phyloP scores from a whole-genome alignment of 495 filamentous ascomycete genomes.

The Xylaria scruposa region DNA sequence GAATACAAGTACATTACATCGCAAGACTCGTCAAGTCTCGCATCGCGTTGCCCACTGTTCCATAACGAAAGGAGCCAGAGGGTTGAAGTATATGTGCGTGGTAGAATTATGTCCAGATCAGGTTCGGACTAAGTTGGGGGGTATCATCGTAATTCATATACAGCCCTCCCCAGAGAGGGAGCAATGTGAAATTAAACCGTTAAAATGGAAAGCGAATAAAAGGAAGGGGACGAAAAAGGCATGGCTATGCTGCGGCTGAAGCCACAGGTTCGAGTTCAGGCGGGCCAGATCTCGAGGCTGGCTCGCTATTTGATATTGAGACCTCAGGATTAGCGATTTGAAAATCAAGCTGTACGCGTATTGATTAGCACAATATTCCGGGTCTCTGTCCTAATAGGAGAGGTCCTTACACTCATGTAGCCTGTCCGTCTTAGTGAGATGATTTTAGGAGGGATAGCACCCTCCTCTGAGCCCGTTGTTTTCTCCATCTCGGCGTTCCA shows the following conservation, averaged over 20 bases:
- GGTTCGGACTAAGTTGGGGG: constrained; percentile 17
- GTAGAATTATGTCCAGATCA: constrained; percentile 17
- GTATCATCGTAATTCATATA: constrained; percentile 32
- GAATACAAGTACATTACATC: constrained; percentile 15
- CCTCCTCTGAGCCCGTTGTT: constrained; percentile 58
- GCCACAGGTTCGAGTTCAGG: constrained; percentile 24
- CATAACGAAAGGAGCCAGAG: background rate
- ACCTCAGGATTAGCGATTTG: constrained; percentile 84
- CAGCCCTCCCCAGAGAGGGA: constrained; percentile 17
- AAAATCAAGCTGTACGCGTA: constrained; percentile 68
- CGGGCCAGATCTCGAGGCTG: constrained; percentile 39
- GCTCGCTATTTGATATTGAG: constrained; percentile 41
- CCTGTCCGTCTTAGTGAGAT: constrained; percentile 80
- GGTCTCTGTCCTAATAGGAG: background rate
- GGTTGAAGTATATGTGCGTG: background rate
- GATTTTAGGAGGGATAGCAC: constrained; percentile 66
- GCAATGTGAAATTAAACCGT: constrained; percentile 20
- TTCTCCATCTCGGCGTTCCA: constrained; percentile 75
- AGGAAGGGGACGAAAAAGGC: background rate
- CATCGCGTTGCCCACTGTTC: background rate
- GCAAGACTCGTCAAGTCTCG: background rate
- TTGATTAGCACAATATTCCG: constrained; percentile 33
- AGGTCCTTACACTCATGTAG: constrained; percentile 79
- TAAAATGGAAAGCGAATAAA: constrained; percentile 1
- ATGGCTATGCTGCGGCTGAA: constrained; percentile 17